Conservation (phyloP, 257 asterid species). For the Solanum gracilifrons region DNA sequence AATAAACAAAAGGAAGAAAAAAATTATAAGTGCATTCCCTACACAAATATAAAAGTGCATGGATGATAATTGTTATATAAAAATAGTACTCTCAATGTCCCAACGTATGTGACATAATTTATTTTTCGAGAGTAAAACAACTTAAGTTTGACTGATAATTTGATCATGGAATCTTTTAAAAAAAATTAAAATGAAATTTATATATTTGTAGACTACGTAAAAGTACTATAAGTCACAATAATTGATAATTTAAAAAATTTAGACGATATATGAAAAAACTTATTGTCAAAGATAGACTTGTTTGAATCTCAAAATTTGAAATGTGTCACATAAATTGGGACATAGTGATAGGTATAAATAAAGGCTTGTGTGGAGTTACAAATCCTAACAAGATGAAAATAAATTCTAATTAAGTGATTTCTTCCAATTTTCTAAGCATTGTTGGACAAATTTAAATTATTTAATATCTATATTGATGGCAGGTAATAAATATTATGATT, state of each 20-base stretch:
- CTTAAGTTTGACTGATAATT: too few species aligned
- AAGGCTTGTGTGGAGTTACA: not conserved
- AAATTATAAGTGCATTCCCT: not conserved
- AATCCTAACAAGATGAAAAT: not conserved
- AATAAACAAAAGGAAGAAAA: not conserved
- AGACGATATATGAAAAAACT: accelerated
- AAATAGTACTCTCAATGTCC: too few species aligned
- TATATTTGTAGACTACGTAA: too few species aligned
- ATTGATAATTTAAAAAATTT: too few species aligned
- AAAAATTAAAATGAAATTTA: too few species aligned
- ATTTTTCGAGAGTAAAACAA: too few species aligned
- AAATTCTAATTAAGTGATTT: not conserved
- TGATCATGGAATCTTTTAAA: too few species aligned
- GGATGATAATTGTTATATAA: not conserved
- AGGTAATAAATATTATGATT: not conserved
- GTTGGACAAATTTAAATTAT: not conserved
- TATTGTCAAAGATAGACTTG: too few species aligned
- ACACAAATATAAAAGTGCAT: not conserved
- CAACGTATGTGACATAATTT: too few species aligned
- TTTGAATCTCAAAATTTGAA: too few species aligned
- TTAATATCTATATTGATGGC: not conserved
- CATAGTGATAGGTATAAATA: not conserved
- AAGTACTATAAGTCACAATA: too few species aligned
- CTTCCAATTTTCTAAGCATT: not conserved
- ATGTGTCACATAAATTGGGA: too few species aligned